Base-by-base conservation (phyloP, 768 basidiomycete genomes). In the Mycena vitilis region DNA sequence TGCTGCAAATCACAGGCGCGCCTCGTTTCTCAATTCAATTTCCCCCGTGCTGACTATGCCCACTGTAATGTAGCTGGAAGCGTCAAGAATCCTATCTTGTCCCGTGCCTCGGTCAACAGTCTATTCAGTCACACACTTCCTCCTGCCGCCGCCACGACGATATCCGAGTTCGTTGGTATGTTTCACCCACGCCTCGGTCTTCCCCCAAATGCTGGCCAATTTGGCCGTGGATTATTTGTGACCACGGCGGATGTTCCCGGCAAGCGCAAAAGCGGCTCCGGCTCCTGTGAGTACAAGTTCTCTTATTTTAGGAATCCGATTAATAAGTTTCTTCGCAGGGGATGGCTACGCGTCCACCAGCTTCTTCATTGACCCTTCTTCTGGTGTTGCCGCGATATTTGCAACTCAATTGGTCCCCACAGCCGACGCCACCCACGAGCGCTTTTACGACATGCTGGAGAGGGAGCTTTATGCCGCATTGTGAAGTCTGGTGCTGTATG, bases 341-440 rank as follows among this genome's bases (percentile, higher is more conserved):
- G 70, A 61, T 30, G 70, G 70, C 12, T 67, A 56, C 58, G 70
- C 66, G 0, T 22, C 30, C 44, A 71, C 66, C 5, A 42, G 23
- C 13, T 68, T 34, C 37, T 71, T 71, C 30, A 10, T 71, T 0
- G 66, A 71, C 49, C 62, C 66, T 11, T n/a, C n/a, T n/a, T 12
- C 62, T 12, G 66, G 70, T 16, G 48, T 71, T 18, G 57, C 66
- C 1, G 63, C 18, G 11, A 62, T 71, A 2, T 38, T n/a, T n/a
- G n/a, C n/a, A n/a, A n/a, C n/a, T n/a, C n/a, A n/a, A n/a, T n/a
- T n/a, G n/a, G n/a, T n/a, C n/a, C n/a, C n/a, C 1, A 37, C 51
- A 4, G 54, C 36, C 8, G 62, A 36, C 23, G 55, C 59, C 4
- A 48, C 38, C n/a, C 42, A 37, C n/a, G 18, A 36, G 8, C 52